A percentile compares a stretch with the other conserved stretches of the same genome.
These are phyloP conservation scores for Linderniella brevidens DNA, from an alignment of 257 asterid genomes.

Conservation along the genomic window DNA sequence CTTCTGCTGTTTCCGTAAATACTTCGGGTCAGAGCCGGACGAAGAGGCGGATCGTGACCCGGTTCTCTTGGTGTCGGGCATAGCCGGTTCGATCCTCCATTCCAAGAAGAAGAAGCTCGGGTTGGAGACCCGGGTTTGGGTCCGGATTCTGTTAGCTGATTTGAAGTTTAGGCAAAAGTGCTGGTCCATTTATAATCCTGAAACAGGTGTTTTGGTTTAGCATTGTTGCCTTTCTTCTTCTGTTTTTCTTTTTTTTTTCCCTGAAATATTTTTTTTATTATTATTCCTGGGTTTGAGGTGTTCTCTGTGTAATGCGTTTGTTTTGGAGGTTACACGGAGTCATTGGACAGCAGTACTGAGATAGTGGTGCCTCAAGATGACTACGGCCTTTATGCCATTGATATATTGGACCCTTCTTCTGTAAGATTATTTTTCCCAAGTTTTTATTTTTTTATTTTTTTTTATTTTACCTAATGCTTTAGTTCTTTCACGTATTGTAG, in stretches of 20 bases:
- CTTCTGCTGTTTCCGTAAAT: conserved; percentile 21
- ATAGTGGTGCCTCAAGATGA: conserved; percentile 88
- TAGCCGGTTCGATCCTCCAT: conserved; percentile 69
- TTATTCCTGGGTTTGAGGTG: too few species aligned
- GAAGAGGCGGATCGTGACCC: conserved; percentile 51
- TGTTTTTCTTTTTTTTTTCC: background rate
- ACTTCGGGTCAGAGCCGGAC: conserved; percentile 19
- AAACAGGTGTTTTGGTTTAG: conserved; percentile 19
- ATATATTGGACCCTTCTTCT: conserved; percentile 80
- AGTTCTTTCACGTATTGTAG: background rate
- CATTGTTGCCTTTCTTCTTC: background rate
- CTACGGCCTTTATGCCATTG: conserved; percentile 88
- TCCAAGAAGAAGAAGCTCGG: conserved; percentile 53
- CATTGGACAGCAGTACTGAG: conserved; percentile 50
- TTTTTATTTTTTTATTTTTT: too few species aligned
- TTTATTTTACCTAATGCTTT: background rate
- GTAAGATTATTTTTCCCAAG: conserved; percentile 21
- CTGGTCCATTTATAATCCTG: conserved; percentile 59
- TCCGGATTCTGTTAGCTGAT: conserved; percentile 62
- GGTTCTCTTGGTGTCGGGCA: conserved; percentile 55
- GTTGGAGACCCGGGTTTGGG: conserved; percentile 74
- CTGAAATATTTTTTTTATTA: background rate
- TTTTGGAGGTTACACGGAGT: conserved; percentile 66
- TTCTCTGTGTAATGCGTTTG: background rate
- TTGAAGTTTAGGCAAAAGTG: conserved; percentile 65